Conservation (phyloP, 2,329 filamentous ascomycete genomes). For the Paraconiothyrium sp. region DNA sequence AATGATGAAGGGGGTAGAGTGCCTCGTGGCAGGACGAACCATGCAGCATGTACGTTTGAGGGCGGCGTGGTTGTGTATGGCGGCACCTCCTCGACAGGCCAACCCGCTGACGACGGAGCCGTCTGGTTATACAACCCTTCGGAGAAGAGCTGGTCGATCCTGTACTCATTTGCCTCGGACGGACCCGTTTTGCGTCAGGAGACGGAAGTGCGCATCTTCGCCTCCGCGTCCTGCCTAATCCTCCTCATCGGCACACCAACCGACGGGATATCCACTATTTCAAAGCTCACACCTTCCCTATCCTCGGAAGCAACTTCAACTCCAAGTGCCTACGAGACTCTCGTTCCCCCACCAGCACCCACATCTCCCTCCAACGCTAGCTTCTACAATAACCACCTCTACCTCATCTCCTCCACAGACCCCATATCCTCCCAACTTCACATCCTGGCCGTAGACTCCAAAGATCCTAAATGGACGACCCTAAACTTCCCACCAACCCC, state of each 20-base stretch:
- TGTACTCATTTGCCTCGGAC: slow-evolving; percentile 10
- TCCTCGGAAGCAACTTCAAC: slow-evolving; percentile 32
- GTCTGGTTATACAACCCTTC: slow-evolving; percentile 55
- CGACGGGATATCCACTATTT: slow-evolving; percentile 28
- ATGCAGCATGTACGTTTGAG: slow-evolving; percentile 53
- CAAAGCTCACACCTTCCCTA: slow-evolving; percentile 42
- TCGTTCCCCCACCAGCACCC: slow-evolving; percentile 37
- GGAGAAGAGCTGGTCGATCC: slow-evolving; percentile 39
- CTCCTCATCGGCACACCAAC: slow-evolving; percentile 40
- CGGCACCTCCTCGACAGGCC: slow-evolving; percentile 43
- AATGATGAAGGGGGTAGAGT: slow-evolving; percentile 38
- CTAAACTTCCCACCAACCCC: slow-evolving; percentile 54
- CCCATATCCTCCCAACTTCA: slow-evolving; percentile 41
- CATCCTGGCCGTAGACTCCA: slow-evolving; percentile 27
- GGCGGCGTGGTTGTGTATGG: slow-evolving; percentile 53
- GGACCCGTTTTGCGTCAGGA: slow-evolving; percentile 20
- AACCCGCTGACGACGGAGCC: slow-evolving; percentile 46
- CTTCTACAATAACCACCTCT: slow-evolving; percentile 49
- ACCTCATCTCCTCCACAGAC: slow-evolving; percentile 51
- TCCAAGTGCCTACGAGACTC: slow-evolving; percentile 29
- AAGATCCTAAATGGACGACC: slow-evolving; percentile 48
- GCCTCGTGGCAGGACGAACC: slow-evolving; percentile 47
- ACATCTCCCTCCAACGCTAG: slow-evolving; percentile 45
- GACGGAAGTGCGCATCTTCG: slow-evolving; percentile 6
- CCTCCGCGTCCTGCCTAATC: slow-evolving; percentile 22